A percentile compares a stretch with the other conserved stretches of the same genome.
These are phyloP conservation scores for Pichia manshurica DNA, from an alignment of 805 yeast species.

Conservation along the genomic window DNA sequence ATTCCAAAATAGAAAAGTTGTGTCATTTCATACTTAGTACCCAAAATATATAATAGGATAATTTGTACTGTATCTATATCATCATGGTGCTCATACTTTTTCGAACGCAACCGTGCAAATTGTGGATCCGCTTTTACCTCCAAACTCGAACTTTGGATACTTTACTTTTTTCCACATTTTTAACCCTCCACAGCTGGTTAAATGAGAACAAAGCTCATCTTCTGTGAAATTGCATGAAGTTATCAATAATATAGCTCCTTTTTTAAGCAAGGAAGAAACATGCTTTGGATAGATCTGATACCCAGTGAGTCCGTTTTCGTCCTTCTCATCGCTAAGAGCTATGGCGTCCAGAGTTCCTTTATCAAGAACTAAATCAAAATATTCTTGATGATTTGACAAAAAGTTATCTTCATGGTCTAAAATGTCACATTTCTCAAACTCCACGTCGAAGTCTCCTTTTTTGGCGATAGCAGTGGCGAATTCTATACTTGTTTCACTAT, in stretches of 20 bases:
- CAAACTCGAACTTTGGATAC: slow-evolving; percentile 83
- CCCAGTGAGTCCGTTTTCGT: slow-evolving; percentile 41
- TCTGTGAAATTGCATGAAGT: slow-evolving; percentile 95
- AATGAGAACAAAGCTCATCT: slow-evolving; percentile 55
- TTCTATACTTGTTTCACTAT: slow-evolving; percentile 70
- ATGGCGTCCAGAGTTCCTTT: slow-evolving; percentile 98
- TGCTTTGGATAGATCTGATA: slow-evolving; percentile 58
- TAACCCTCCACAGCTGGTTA: slow-evolving; percentile 39
- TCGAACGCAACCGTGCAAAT: slow-evolving; percentile 82
- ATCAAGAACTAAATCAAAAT: slow-evolving; percentile 75
- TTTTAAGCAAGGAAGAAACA: slow-evolving; percentile 50
- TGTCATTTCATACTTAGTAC: too few relatives aligned
- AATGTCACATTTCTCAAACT: slow-evolving; percentile 68
- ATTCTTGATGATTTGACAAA: slow-evolving; percentile 23
- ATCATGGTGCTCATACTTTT: slow-evolving; percentile 21
- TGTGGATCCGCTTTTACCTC: slow-evolving; percentile 84
- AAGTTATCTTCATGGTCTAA: slow-evolving; percentile 37
- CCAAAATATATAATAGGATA: background rate
- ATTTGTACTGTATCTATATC: too few relatives aligned
- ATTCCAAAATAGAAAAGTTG: slow-evolving; percentile 20
- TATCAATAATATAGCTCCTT: slow-evolving; percentile 59
- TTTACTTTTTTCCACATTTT: slow-evolving; percentile 58
- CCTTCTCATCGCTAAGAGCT: slow-evolving; percentile 64
- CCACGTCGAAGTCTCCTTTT: slow-evolving; percentile 32
- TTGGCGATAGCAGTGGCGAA: slow-evolving; percentile 62